Conservation (phyloP, 2,329 filamentous ascomycete species). For the Fusarium tjaetaba region DNA sequence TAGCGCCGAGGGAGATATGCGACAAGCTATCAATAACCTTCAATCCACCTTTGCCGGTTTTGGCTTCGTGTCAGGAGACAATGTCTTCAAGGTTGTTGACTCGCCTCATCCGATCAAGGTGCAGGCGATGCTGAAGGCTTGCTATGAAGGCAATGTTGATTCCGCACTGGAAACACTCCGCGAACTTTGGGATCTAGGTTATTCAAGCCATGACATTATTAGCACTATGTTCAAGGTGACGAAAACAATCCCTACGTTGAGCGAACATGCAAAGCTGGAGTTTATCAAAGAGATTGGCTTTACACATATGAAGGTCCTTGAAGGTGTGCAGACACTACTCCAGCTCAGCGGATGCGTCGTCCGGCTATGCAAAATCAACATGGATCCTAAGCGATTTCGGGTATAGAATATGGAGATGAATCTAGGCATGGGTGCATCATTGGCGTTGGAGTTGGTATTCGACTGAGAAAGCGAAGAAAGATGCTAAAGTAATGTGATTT, state of each 20-base stretch:
- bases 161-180: conserved; percentile 85
- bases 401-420: conserved; percentile 26
- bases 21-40: conserved; percentile 98
- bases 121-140: conserved; percentile 97
- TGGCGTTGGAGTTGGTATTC: conserved; percentile 37
- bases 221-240: conserved; percentile 99
- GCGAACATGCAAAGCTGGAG: conserved; percentile 94
- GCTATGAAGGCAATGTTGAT: conserved; percentile 91
- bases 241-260: conserved; percentile 90
- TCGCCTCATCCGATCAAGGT: conserved; percentile 98
- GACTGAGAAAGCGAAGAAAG: conserved; percentile 28
- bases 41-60: conserved; percentile 95
- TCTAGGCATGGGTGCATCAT: conserved; percentile 14
- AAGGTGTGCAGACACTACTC: conserved; percentile 93
- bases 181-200: conserved; percentile 93
- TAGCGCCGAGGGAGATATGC: conserved; percentile 97
- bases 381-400: conserved; percentile 87
- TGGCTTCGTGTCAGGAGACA: conserved; percentile 96
- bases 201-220: conserved; percentile 99
- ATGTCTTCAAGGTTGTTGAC: conserved; percentile 98
- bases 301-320: conserved; percentile 98
- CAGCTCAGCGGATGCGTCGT: conserved; percentile 94
- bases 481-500: conserved; percentile 33
- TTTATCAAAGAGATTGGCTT: conserved; percentile 99
- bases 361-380: conserved; percentile 92